A percentile compares a stretch with the other conserved stretches of the same genome.
Evolutionary conservation across 768 basidiomycete genomes (phyloP).

Genomic region (Hygrophorus pudorinus): DNA sequence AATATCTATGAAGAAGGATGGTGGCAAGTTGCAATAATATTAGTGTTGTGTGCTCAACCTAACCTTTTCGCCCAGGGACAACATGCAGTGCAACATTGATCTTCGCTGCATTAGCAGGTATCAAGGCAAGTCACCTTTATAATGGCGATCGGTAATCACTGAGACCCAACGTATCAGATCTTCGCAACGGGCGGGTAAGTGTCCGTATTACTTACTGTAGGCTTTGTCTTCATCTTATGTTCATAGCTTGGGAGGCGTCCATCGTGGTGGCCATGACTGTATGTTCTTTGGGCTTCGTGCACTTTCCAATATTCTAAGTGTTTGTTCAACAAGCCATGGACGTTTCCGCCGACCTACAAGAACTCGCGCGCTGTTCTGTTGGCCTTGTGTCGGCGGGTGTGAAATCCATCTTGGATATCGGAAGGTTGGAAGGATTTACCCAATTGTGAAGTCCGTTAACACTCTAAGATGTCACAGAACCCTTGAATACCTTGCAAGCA

Average conservation of each 20-base stretch:
- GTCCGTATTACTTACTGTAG: background rate
- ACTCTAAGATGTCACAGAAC: constrained; percentile 36
- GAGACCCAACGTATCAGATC: constrained; percentile 35
- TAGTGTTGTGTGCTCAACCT: too few relatives aligned
- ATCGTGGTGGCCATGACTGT: constrained; percentile 42
- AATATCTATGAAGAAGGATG: constrained; percentile 57
- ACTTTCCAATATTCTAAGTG: background rate
- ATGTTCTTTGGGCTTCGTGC: constrained; percentile 6
- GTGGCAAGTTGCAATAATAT: constrained; percentile 16
- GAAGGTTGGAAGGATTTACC: constrained; percentile 35
- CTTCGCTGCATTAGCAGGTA: constrained; percentile 73
- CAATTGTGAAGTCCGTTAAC: background rate
- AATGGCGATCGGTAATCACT: background rate
- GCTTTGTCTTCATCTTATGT: background rate
- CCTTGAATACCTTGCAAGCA: constrained; percentile 63
- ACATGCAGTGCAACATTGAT: constrained; percentile 69
- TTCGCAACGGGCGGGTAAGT: constrained; percentile 88
- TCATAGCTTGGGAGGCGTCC: constrained; percentile 72
- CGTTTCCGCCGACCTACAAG: constrained; percentile 87
- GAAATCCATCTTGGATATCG: constrained; percentile 93
- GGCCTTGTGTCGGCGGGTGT: constrained; percentile 89
- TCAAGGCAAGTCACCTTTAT: constrained; percentile 44
- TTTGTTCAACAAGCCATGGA: constrained; percentile 61
- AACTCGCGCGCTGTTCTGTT: constrained; percentile 82
- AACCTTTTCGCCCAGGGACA: constrained; percentile 34